A percentile compares a stretch with the other conserved stretches of the same genome.
phyloP scores from a whole-genome alignment of 768 basidiomycete species.

The Coprinopsis marcescibilis region DNA sequence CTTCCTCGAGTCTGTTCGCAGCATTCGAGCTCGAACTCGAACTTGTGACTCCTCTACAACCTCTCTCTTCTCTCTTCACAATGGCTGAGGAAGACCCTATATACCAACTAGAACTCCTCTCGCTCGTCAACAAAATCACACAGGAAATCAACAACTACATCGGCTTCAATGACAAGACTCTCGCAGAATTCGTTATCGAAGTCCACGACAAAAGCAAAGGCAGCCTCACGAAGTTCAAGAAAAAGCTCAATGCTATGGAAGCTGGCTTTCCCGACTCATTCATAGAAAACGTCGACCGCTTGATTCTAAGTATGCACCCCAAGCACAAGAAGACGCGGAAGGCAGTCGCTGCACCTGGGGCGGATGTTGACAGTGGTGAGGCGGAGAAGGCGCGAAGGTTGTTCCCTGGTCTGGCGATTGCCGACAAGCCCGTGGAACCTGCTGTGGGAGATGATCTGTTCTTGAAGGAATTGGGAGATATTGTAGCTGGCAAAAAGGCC shows the following conservation, averaged over 20 bases:
- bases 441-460: conserved; percentile 70
- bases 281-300: conserved; percentile 87
- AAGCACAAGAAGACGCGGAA: conserved; percentile 78
- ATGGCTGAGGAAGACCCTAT: conserved; percentile 69
- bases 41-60: conserved; percentile 49
- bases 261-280: conserved; percentile 88
- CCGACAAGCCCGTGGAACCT: conserved; percentile 64
- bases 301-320: conserved; percentile 92
- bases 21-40: conserved; percentile 40
- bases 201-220: conserved; percentile 79
- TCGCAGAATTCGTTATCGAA: conserved; percentile 92
- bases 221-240: conserved; percentile 74
- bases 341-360: conserved; percentile 32
- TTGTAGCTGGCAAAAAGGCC: conserved; percentile 60
- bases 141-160: conserved; percentile 90
- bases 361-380: conserved; percentile 41
- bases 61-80: conserved; percentile 47
- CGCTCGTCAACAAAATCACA: conserved; percentile 84
- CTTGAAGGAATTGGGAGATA: conserved; percentile 83
- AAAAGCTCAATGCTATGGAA: conserved; percentile 67
- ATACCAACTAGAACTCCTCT: conserved; percentile 89
- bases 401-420: conserved; percentile 85
- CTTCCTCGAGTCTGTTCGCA: neutral
- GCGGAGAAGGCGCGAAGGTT: conserved; percentile 74
- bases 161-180: conserved; percentile 81